A percentile compares a stretch with the other conserved stretches of the same genome.
Evolutionary conservation across 2,329 filamentous ascomycete species (phyloP).

Genomic region (Dichotomopilus funicola): DNA sequence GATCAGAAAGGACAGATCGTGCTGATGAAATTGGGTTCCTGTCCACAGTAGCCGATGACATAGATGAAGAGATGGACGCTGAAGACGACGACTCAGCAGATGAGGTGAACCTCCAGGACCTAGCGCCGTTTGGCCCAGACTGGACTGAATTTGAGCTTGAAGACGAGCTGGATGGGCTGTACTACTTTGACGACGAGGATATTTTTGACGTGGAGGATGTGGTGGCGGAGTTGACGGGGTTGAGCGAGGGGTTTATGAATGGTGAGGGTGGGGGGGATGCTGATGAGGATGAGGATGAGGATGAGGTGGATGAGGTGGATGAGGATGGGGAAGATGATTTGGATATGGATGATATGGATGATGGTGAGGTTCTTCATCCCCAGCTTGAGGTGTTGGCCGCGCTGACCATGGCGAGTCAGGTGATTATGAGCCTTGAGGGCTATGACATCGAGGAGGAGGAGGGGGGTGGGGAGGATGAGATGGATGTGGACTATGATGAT

Average conservation of each 20-base stretch:
- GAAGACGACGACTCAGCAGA: conserved; percentile 18
- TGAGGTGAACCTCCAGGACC: not conserved
- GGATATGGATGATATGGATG: conserved; percentile 2
- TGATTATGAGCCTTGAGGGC: too few species aligned
- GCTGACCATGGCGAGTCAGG: too few species aligned
- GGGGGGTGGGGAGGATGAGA: conserved; percentile 12
- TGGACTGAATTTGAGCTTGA: conserved; percentile 13
- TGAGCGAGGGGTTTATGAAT: not conserved
- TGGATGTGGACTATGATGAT: conserved; percentile 10
- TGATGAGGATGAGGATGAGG: conserved; percentile 19
- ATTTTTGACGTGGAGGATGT: conserved; percentile 3
- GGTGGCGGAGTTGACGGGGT: not conserved
- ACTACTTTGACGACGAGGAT: conserved; percentile 17
- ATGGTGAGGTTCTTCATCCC: too few species aligned
- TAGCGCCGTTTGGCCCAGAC: not conserved
- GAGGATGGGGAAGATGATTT: conserved; percentile 18
- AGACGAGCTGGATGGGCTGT: conserved; percentile 10
- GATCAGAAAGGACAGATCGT: not conserved
- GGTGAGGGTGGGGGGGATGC: conserved; percentile 1
- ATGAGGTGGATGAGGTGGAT: not conserved
- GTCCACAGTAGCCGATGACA: conserved; percentile 14
- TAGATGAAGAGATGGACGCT: conserved; percentile 8
- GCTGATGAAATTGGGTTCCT: not conserved
- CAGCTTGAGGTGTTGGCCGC: too few species aligned
- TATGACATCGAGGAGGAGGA: not conserved